Base-by-base conservation (phyloP, 495 filamentous ascomycete genomes). In the Geoglossum glabrum region DNA sequence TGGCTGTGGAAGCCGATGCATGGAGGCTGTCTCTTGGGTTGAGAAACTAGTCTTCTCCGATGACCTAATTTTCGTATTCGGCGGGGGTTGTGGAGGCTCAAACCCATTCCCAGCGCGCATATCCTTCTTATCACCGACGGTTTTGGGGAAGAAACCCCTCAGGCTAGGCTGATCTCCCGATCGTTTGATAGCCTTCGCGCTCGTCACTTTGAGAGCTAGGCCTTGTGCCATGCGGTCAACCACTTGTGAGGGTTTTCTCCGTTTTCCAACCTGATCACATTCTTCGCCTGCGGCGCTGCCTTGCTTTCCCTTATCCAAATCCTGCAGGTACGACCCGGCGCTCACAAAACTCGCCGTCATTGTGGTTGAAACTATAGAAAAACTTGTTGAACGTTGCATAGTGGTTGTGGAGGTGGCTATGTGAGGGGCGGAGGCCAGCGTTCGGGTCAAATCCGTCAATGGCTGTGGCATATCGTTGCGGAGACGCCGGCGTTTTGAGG, bases 161-260 rank as follows among this genome's bases (percentile, higher is more conserved):
- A 80, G 64, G 28, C 64, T 76, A 1, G 73, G 71, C 64, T 80
- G 76, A 1, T 69, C 68, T 52, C 64, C 64, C 8, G 66, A 54
- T 17, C 66, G 64, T 33, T 69, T 68, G n/a, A 55, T 61, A 23
- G 57, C 52, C 43, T 49, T 57, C 55, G 58, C 62, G 60, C 49
- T 30, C 17, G 54, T 34, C 57, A 45, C 33, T 52, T 65, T 62
- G 27, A 47, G 28, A 61, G 28, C 51, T 60, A n/a, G 54, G 61
- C 60, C 43, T 63, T 54, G 55, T 27, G 49, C 26, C 23, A 28
- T 28, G 15, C 25, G 25, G 17, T 23, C 11, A 1, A 21, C 11
- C 49, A 19, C 49, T 13, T 52, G 25, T 30, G 17, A 23, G 15
- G 49, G 17, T 4, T 52, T 30, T 26, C 49, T 4, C 23, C 11